A percentile compares a stretch with the other conserved stretches of the same genome.
These are phyloP conservation scores for Gastrolobium villosum DNA, from an alignment of 306 rosid genomes.

Conservation along the genomic window DNA sequence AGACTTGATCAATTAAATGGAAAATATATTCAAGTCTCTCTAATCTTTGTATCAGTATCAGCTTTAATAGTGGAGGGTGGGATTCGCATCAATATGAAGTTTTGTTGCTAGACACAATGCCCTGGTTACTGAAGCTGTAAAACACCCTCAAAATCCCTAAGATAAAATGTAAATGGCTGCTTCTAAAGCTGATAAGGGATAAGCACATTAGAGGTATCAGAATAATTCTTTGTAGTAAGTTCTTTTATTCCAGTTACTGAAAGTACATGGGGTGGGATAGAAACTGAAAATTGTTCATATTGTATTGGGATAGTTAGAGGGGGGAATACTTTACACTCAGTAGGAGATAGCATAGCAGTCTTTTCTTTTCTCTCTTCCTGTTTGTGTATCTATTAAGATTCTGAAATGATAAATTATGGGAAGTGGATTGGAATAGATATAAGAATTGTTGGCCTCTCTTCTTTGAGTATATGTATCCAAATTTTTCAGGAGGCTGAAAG, in stretches of 20 bases:
- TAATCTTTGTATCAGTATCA: slow-evolving; percentile 14
- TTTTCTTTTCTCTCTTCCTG: slow-evolving; percentile 26
- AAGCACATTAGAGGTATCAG: slow-evolving; percentile 43
- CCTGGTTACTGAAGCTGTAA: slow-evolving; percentile 46
- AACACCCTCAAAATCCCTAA: background rate
- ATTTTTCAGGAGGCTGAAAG: background rate
- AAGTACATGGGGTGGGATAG: slow-evolving; percentile 46
- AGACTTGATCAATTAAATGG: slow-evolving; percentile 34
- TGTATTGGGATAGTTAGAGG: slow-evolving; percentile 58
- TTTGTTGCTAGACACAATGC: slow-evolving; percentile 39
- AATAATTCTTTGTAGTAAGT: slow-evolving; percentile 52
- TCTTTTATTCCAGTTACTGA: slow-evolving; percentile 35
- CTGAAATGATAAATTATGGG: slow-evolving; percentile 41
- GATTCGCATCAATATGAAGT: slow-evolving; percentile 16
- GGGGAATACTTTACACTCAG: slow-evolving; percentile 32
- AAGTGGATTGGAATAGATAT: slow-evolving; percentile 40
- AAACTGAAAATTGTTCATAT: slow-evolving; percentile 55
- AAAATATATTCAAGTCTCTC: slow-evolving; percentile 7
- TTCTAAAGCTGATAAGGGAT: slow-evolving; percentile 39
- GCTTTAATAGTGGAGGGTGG: slow-evolving; percentile 32
- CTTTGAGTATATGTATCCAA: background rate
- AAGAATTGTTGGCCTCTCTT: background rate
- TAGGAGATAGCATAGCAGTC: slow-evolving; percentile 33
- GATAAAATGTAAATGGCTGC: slow-evolving; percentile 43
- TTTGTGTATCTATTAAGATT: slow-evolving; percentile 50